These are phyloP conservation scores for Ogataea chonburiensis DNA, from an alignment of 805 yeast species.

Conservation along the genomic window DNA sequence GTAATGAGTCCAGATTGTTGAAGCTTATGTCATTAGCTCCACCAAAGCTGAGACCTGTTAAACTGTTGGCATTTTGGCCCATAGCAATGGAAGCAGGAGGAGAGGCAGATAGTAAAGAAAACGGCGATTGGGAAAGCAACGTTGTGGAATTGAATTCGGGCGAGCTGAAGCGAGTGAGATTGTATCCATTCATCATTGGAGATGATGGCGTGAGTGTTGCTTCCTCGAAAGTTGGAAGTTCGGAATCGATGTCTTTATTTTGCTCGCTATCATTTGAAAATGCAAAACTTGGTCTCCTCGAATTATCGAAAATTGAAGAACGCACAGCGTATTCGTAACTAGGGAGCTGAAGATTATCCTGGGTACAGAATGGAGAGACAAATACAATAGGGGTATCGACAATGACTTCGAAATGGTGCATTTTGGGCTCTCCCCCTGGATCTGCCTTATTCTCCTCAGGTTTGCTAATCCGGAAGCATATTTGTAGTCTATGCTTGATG, in stretches of 20 bases:
- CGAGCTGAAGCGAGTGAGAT: conserved; percentile 32
- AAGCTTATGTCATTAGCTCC: conserved; percentile 17
- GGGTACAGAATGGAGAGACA: conserved; percentile 41
- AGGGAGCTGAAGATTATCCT: conserved; percentile 38
- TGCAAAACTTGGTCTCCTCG: conserved; percentile 7
- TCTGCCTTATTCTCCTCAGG: conserved; percentile 45
- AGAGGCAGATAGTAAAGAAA: conserved; percentile 33
- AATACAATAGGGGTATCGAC: conserved; percentile 72
- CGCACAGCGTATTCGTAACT: conserved; percentile 37
- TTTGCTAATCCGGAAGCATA: conserved; percentile 65
- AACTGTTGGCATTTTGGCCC: conserved; percentile 8
- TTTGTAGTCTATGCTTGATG: conserved; percentile 66
- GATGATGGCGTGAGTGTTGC: conserved; percentile 53
- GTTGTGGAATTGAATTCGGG: conserved; percentile 32
- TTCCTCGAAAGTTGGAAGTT: conserved; percentile 64
- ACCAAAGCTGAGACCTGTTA: conserved; percentile 5
- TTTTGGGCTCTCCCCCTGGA: conserved; percentile 37
- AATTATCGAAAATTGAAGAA: conserved; percentile 18
- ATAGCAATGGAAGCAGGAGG: conserved; percentile 24
- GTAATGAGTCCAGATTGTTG: conserved; percentile 24
- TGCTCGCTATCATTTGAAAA: conserved; percentile 14
- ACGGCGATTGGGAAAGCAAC: conserved; percentile 37
- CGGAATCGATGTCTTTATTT: conserved; percentile 19
- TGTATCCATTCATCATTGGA: conserved; percentile 40
- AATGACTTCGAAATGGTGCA: conserved; percentile 77